A percentile compares a stretch with the other conserved stretches of the same genome.
Evolutionary conservation across 2,329 filamentous ascomycete genomes (phyloP).

Genomic region (Clonostachys byssicola): DNA sequence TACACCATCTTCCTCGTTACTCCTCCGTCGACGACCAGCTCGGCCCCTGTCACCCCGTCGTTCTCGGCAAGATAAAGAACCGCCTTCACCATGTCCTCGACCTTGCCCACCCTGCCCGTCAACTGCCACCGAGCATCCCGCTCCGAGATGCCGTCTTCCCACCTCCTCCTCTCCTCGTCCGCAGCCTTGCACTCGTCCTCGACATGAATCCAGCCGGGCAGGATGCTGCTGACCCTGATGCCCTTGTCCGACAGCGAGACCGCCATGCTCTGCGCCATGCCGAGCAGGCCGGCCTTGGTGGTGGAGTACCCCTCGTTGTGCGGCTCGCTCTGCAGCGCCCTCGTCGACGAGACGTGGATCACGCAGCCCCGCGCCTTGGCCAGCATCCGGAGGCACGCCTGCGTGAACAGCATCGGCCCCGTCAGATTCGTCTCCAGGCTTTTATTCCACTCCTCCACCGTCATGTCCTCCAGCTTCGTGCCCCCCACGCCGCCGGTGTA

Average conservation of each 20-base stretch:
- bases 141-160: constrained; percentile 39
- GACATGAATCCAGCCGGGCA: constrained; percentile 49
- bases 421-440: constrained; percentile 30
- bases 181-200: constrained; percentile 21
- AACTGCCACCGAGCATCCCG: constrained; percentile 44
- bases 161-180: constrained; percentile 28
- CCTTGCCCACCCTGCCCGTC: constrained; percentile 41
- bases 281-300: constrained; percentile 44
- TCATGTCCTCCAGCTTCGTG: constrained; percentile 17
- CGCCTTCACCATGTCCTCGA: constrained; percentile 30
- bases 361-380: constrained; percentile 17
- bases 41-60: constrained; percentile 17
- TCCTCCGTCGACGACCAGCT: constrained; percentile 20
- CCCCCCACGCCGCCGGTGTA: constrained; percentile 25
- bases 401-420: constrained; percentile 21
- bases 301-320: constrained; percentile 45
- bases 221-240: constrained; percentile 41
- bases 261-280: constrained; percentile 42
- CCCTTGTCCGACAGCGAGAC: constrained; percentile 34
- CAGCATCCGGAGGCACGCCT: constrained; percentile 18
- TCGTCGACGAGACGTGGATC: constrained; percentile 44
- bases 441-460: constrained; percentile 28
- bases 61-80: constrained; percentile 16
- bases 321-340: constrained; percentile 40
- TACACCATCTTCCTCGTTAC: constrained; percentile 23